Base-by-base conservation (phyloP, 768 basidiomycete species). In the Kwoniella europaea region DNA sequence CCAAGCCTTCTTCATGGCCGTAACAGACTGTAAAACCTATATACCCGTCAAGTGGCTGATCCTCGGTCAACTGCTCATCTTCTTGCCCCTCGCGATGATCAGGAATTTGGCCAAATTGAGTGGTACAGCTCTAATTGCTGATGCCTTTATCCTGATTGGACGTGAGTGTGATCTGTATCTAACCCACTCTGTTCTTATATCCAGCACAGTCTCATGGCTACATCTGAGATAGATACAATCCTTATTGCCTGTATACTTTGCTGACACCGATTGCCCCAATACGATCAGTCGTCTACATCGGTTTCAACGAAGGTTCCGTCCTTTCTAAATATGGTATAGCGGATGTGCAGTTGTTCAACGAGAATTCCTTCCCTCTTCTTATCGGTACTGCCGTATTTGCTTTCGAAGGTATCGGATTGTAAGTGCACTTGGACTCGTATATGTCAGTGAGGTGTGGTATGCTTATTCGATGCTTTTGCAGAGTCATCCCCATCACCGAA, bases 311-410 rank as follows among this genome's bases (percentile, higher is more conserved):
- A 83, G 85, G 91, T 61, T 84, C 85, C 1, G 85, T 92, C 44
- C 88, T 99, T 71, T 86, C 86, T 0, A 78, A 87, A 3, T 83
- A 86, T 10, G 97, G 97, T 5, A 84, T 92, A 18, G 92, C 92
- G 15, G 88, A 93, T 65, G 88, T 98, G 46, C 87, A 89, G 77
- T 74, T 93, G 82, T 98, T 98, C 86, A 99, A 99, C 83, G 82
- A 89, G 3, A 90, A 88, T 79, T 91, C 93, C 74, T 99, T 93
- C 85, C 90, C 96, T 0, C 85, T 98, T 20, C 89, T 99, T 71
- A 91, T 99, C 68, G 97, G 94, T 9, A 98, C 97, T 24, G 96
- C 97, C 3, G 96, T 98, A 41, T 98, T 98, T 84, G 93, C 97
- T 1, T 99, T 98, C 76, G 96, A 99, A 84, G 96, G 96, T 10